Conservation (phyloP, 805 yeast species). For the Wickerhamiella azymoides region DNA sequence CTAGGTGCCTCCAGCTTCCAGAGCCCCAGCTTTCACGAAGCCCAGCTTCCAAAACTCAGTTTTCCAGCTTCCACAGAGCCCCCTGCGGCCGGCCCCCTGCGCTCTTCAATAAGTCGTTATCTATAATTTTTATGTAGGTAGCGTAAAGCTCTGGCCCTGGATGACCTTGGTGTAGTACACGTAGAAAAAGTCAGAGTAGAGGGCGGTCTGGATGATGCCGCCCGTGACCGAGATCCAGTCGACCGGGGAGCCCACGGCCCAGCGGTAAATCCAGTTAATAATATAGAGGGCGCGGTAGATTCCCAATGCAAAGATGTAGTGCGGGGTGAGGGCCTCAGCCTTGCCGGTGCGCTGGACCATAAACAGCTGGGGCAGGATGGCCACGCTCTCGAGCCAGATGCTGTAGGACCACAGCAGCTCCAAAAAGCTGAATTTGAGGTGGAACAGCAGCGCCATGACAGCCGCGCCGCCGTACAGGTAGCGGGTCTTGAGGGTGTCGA, state of each 20-base stretch:
- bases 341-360: constrained; percentile 81
- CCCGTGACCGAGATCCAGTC: constrained; percentile 63
- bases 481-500: constrained; percentile 61
- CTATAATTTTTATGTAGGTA: constrained; percentile 33
- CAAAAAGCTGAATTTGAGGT: constrained; percentile 43
- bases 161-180: constrained; percentile 69
- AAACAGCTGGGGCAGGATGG: constrained; percentile 84
- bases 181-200: constrained; percentile 93
- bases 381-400: constrained; percentile 83
- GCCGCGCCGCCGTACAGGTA: constrained; percentile 55
- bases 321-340: constrained; percentile 75
- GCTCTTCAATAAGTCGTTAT: background rate
- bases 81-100: too few relatives aligned
- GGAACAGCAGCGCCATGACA: constrained; percentile 45
- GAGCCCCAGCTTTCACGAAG: too few relatives aligned
- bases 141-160: constrained; percentile 60
- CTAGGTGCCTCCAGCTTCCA: too few relatives aligned
- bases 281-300: constrained; percentile 77
- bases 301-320: constrained; percentile 90
- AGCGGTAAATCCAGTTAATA: constrained; percentile 92
- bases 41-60: too few relatives aligned
- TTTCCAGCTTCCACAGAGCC: too few relatives aligned
- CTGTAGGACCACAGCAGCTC: constrained; percentile 74
- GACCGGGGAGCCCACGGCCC: constrained; percentile 35
- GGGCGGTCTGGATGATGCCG: constrained; percentile 71